phyloP scores from a whole-genome alignment of 768 basidiomycete genomes.

The Russula vinacea region DNA sequence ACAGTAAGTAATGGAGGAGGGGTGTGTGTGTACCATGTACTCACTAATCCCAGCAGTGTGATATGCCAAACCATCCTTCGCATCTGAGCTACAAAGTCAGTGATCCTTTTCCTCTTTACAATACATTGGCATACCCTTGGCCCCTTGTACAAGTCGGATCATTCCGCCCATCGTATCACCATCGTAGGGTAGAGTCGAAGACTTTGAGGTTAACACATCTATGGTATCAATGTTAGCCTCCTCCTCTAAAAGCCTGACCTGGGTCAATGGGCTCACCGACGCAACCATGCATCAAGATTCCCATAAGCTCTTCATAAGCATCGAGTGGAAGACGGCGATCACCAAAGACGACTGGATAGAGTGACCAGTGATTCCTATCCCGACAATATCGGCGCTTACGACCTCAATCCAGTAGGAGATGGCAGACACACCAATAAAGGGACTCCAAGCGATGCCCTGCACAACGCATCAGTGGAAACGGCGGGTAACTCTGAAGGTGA shows the following conservation, averaged over 20 bases:
- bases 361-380: conserved; percentile 33
- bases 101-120: neutral
- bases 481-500: neutral
- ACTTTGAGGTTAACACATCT: conserved; percentile 21
- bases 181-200: conserved; percentile 22
- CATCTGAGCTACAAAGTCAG: conserved; percentile 1
- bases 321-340: conserved; percentile 16
- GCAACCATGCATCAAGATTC: conserved; percentile 40
- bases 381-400: conserved; percentile 11
- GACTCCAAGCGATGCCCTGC: conserved; percentile 30
- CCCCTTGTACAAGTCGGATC: conserved; percentile 14
- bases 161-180: conserved; percentile 13
- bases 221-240: neutral
- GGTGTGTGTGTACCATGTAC: neutral
- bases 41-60: conserved; percentile 13
- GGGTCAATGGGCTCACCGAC: conserved; percentile 36
- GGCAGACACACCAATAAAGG: conserved; percentile 31
- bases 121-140: conserved; percentile 1
- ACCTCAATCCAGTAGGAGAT: neutral
- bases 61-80: conserved; percentile 5
- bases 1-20: neutral
- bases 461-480: neutral
- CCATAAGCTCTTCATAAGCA: conserved; percentile 37
- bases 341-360: conserved; percentile 30
- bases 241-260: neutral